Evolutionary conservation across 2,329 filamentous ascomycete species (phyloP), one percentile per base, ranked within the genome.

Genomic region (Lachnellula subtilissima): DNA sequence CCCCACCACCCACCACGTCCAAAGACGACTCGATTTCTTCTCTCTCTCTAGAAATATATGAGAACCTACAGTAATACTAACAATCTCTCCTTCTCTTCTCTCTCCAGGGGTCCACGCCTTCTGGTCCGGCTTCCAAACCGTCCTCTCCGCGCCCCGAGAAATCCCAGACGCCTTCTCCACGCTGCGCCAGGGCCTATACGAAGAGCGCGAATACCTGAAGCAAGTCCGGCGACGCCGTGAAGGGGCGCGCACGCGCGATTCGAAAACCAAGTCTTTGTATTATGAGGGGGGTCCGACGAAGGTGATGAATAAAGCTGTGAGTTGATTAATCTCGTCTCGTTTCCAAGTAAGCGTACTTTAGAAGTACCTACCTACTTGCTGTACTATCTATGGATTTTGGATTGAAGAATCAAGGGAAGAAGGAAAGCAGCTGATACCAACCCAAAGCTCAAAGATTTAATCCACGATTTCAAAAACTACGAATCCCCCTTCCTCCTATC

Each of bases 181-280:
- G 8, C 56, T 65, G 15, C 61, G 64, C 9, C 64, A 64, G 53
- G 60, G 58, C 2, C 57, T 64, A 2, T 66, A 64, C 55, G 59
- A 65, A 59, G 62, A 65, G 42, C 59, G 60, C 35, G 62, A 64
- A 45, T 60, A 64, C 42, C 61, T 65, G 0, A 61, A 59, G 40
- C 54, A 59, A 3, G 61, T 59, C 19, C 57, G 61, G 2, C 48
- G 53, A 9, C 54, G 51, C 1, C 48, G 57, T n/a, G 48, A 54
- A 8, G 17, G 23, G 7, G n/a, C 32, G 11, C 19, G n/a, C 11
- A 11, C 11, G 22, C 48, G 52, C 25, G 25, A 43, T 6, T 50
- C 45, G 8, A 48, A 49, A 49, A 43, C 48, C 3, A 59, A 55
- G 50, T 32, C 22, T 32, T 46, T 65, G 1, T 65, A 64, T 48